Base-by-base conservation (phyloP, 805 yeast species). In the Spathaspora arborariae region DNA sequence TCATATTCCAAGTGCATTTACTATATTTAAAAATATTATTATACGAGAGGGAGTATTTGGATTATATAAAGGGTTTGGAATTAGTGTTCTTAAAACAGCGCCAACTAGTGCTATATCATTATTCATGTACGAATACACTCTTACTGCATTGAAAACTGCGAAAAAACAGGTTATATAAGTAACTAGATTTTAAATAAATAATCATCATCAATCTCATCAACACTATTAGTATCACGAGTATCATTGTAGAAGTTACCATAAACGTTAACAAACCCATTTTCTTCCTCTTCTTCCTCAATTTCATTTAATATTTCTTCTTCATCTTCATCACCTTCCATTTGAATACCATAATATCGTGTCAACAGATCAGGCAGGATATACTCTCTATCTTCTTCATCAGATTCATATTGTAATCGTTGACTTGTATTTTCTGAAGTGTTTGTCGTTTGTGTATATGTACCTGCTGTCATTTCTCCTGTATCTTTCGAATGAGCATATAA, bases 61-160 rank as follows among this genome's bases (percentile, higher is more conserved):
- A 0, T 67, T 89, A 10, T 90, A 90, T 63, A 79, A 81, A 45
- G 97, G 97, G 0, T 76, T 84, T 47, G 65, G 79, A 0, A 80
- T 89, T 0, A 84, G 95, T 5, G 52, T 90, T 3, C 47, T 85
- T 43, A 90, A 90, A 60, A 79, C 88, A 11, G 94, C 92, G 0
- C 97, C 97, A 0, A 80, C 88, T 71, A 54, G 82, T 39, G 88
- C 88, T 0, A 63, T 85, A 4, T 78, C 89, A 0, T 69, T 86
- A 46, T 81, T 80, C 69, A 69, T 80, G n/a, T 86, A 81, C 59
- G 91, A 85, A 55, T 65, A 64, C 45, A 50, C 67, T 1, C 42
- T 70, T 37, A 37, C 39, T 19, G 39, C 39, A 20, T 20, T 37
- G 22, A 41, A 41, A 19, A 20, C 7, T 11, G 11, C 24, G 6